These are phyloP conservation scores for Geotrichum reessii DNA, from an alignment of 1,139 yeast species.

Conservation along the genomic window DNA sequence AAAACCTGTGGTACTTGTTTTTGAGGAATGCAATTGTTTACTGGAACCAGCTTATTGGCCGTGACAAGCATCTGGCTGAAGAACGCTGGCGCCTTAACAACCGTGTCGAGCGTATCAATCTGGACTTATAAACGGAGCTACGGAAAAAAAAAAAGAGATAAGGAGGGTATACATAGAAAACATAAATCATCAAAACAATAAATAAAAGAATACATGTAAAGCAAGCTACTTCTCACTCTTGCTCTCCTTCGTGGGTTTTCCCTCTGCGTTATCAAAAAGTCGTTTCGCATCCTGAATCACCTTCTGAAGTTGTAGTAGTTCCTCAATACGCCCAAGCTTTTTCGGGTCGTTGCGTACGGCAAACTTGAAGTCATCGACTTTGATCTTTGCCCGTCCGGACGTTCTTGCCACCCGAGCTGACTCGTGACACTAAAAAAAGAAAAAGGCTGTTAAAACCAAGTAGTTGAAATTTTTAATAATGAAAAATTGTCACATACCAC, in stretches of 20 bases:
- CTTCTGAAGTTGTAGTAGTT: conserved; percentile 66
- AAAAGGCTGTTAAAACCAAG: conserved; percentile 20
- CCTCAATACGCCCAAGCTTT: conserved; percentile 79
- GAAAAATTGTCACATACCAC: conserved; percentile 34
- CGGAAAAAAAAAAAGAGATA: neutral
- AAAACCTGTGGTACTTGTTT: conserved; percentile 47
- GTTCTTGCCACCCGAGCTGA: conserved; percentile 50
- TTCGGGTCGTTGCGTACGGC: conserved; percentile 76
- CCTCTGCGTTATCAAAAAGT: conserved; percentile 68
- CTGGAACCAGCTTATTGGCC: conserved; percentile 77
- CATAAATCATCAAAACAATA: neutral
- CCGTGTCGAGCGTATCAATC: conserved; percentile 8
- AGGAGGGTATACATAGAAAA: neutral
- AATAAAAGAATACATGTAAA: neutral
- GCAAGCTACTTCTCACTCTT: conserved; percentile 21
- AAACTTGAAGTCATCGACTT: conserved; percentile 83
- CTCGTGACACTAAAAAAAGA: conserved; percentile 42
- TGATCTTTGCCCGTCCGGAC: conserved; percentile 63
- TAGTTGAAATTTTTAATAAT: neutral
- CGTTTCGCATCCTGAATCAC: conserved; percentile 75
- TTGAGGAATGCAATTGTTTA: conserved; percentile 47
- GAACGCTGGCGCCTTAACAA: conserved; percentile 8
- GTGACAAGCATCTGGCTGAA: conserved; percentile 24
- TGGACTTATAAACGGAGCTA: conserved; percentile 3
- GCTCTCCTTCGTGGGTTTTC: conserved; percentile 35